Evolutionary conservation across 306 rosid species (phyloP).

Genomic region (Rubus parviflorus): DNA sequence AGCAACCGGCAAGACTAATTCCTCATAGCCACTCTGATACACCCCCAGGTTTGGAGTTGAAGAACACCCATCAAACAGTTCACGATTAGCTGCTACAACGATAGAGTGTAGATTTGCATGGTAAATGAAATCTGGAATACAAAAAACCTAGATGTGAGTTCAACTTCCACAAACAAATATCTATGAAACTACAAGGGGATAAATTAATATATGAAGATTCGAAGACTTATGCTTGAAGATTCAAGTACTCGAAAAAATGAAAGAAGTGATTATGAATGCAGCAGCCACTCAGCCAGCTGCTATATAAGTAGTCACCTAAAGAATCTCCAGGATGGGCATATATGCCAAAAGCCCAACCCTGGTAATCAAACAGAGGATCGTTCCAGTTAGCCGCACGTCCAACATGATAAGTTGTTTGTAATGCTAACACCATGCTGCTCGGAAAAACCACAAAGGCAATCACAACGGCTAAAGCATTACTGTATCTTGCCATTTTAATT

Average conservation of each 20-base stretch:
- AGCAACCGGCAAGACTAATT: not conserved
- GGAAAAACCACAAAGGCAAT: not conserved
- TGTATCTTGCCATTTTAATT: not conserved
- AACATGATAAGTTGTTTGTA: not conserved
- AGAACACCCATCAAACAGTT: not conserved
- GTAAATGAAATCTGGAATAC: not conserved
- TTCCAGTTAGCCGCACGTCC: not conserved
- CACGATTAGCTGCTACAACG: not conserved
- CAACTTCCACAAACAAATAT: not conserved
- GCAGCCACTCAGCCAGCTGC: too few relatives aligned
- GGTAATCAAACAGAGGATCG: conserved; percentile 3
- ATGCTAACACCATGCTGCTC: not conserved
- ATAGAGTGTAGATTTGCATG: not conserved
- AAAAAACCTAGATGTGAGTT: not conserved
- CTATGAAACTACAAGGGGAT: too few relatives aligned
- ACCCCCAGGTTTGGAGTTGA: not conserved
- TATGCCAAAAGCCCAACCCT: not conserved
- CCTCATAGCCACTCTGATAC: not conserved
- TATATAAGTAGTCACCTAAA: not conserved
- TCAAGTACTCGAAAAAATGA: too few relatives aligned
- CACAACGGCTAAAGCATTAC: not conserved
- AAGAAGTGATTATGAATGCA: not conserved
- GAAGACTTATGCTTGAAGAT: too few relatives aligned
- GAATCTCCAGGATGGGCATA: not conserved
- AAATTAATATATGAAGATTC: too few relatives aligned